These are phyloP conservation scores for Platismatia glauca DNA, from an alignment of 495 filamentous ascomycete species.

Conservation along the genomic window DNA sequence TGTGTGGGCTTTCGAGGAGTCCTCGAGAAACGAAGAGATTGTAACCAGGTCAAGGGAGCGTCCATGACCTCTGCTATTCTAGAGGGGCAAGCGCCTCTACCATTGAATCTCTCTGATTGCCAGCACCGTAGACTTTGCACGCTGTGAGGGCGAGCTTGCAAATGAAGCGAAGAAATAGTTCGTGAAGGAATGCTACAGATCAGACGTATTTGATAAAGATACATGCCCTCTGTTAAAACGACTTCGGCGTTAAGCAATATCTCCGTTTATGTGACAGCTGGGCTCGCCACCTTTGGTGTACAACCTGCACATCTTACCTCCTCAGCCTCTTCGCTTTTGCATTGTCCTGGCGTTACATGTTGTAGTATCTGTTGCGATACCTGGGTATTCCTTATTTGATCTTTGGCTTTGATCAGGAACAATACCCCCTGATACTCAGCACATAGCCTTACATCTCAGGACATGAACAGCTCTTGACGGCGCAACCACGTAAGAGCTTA, in stretches of 20 bases:
- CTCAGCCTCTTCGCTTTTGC: background rate
- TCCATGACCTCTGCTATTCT: conserved; percentile 14
- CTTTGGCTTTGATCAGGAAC: background rate
- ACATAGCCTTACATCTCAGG: background rate
- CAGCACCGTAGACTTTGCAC: background rate
- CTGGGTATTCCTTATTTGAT: background rate
- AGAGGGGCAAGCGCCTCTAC: conserved; percentile 5
- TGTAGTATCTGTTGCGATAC: background rate
- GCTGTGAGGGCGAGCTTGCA: background rate
- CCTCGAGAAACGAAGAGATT: conserved; percentile 8
- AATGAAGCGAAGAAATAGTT: background rate
- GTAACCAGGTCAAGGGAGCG: conserved; percentile 5
- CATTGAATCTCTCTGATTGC: background rate
- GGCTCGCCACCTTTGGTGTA: background rate
- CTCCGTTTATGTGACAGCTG: background rate
- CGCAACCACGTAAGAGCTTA: background rate
- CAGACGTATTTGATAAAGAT: background rate
- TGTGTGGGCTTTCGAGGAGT: background rate
- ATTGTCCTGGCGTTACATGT: conserved; percentile 1
- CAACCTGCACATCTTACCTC: background rate
- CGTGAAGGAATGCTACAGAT: background rate
- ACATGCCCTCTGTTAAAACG: background rate
- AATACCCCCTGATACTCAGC: background rate
- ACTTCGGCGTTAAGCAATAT: background rate
- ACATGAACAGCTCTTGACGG: background rate